A percentile compares a stretch with the other conserved stretches of the same genome.
These are phyloP conservation scores for Solanum virginianum DNA, from an alignment of 257 asterid species.

Conservation along the genomic window DNA sequence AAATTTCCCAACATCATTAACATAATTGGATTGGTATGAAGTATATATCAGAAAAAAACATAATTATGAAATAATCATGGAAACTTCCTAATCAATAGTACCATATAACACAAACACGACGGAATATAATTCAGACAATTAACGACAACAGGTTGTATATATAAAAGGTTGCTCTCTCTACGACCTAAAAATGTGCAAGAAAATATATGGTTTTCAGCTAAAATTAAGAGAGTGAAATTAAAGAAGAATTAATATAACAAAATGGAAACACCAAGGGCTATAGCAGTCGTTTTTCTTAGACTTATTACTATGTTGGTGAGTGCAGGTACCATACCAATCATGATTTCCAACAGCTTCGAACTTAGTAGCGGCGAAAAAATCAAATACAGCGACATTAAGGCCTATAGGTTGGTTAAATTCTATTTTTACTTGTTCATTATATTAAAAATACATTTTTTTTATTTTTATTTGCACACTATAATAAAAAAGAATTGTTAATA, in stretches of 20 bases:
- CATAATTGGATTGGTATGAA: background rate
- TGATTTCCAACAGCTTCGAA: slow-evolving; percentile 26
- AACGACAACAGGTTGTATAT: background rate
- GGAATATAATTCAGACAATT: background rate
- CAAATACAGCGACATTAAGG: slow-evolving; percentile 24
- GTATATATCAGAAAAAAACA: background rate
- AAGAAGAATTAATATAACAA: background rate
- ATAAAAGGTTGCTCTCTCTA: background rate
- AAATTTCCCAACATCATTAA: background rate
- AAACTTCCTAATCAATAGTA: background rate
- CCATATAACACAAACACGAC: background rate
- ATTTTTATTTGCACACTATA: background rate
- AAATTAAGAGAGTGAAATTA: background rate
- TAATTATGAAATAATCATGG: background rate
- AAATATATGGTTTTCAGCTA: background rate
- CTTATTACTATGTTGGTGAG: slow-evolving; percentile 24
- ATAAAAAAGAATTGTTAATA: background rate
- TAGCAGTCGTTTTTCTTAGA: slow-evolving; percentile 20
- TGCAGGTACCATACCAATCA: slow-evolving; percentile 31
- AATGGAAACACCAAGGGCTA: background rate
- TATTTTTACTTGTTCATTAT: background rate
- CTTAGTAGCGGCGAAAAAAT: slow-evolving; percentile 15
- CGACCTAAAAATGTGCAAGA: background rate
- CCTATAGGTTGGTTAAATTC: slow-evolving; percentile 24
- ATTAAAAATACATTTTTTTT: background rate